A percentile compares a stretch with the other conserved stretches of the same genome.
phyloP scores from a whole-genome alignment of 2,329 filamentous ascomycete genomes.

The Penicillium sp. region DNA sequence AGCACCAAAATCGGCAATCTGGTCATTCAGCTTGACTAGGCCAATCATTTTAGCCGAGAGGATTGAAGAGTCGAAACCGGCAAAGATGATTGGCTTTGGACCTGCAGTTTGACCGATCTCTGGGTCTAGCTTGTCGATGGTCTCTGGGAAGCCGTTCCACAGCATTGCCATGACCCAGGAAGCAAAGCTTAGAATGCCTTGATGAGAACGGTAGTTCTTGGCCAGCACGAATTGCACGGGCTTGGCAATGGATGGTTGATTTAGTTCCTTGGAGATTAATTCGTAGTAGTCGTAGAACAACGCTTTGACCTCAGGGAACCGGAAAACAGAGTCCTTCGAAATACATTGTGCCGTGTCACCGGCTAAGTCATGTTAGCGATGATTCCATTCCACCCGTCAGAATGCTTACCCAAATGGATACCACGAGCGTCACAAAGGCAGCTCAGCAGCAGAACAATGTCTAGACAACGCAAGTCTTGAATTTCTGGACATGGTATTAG shows the following conservation, averaged over 20 bases:
- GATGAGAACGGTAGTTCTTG: conserved; percentile 33
- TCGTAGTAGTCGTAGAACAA: conserved; percentile 28
- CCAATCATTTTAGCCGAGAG: conserved; percentile 23
- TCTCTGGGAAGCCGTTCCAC: conserved; percentile 29
- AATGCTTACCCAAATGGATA: conserved; percentile 25
- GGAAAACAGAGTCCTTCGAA: conserved; percentile 32
- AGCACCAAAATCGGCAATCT: conserved; percentile 27
- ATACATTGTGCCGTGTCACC: conserved; percentile 36
- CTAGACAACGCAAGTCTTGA: conserved; percentile 27
- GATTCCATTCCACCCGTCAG: not conserved
- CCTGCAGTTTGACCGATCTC: conserved; percentile 27
- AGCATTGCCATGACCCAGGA: conserved; percentile 30
- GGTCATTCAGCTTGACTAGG: conserved; percentile 16
- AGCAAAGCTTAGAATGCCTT: conserved; percentile 31
- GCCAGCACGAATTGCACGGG: conserved; percentile 26
- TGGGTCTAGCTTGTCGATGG: conserved; percentile 28
- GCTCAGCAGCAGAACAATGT: conserved; percentile 26
- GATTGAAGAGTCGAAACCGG: conserved; percentile 15
- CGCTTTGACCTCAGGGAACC: conserved; percentile 31
- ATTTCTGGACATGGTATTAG: conserved; percentile 21
- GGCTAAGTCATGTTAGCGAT: conserved; percentile 7
- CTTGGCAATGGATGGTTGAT: conserved; percentile 9
- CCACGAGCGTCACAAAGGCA: conserved; percentile 24
- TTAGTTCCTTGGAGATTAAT: conserved; percentile 5
- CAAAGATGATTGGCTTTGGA: conserved; percentile 21